phyloP scores from a whole-genome alignment of 306 rosid genomes.

The Quercus robur region DNA sequence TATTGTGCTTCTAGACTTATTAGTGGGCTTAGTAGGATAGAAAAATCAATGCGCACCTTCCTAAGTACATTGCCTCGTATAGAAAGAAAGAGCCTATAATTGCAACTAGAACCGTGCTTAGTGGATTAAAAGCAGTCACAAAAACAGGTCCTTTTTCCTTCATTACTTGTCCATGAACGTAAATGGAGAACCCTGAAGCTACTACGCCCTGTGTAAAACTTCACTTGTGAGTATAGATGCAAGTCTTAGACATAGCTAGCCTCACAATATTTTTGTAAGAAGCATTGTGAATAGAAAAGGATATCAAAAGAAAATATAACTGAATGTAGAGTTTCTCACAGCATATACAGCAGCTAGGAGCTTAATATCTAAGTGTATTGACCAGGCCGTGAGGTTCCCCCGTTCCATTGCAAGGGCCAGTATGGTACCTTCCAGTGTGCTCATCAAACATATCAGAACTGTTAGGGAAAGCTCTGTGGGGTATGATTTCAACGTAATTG shows the following conservation, averaged over 20 bases:
- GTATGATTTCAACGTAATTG: conserved; percentile 45
- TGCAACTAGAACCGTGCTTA: conserved; percentile 48
- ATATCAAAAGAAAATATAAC: background rate
- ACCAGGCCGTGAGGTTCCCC: conserved; percentile 49
- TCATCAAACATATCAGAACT: conserved; percentile 44
- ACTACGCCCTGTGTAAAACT: conserved; percentile 42
- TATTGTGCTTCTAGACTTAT: no score
- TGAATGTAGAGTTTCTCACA: conserved; percentile 22
- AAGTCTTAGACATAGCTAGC: background rate
- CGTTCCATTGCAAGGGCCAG: conserved; percentile 40
- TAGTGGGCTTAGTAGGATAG: no score
- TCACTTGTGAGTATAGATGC: background rate
- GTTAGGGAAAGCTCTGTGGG: conserved; percentile 54
- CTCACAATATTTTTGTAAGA: background rate
- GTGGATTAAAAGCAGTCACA: conserved; percentile 43
- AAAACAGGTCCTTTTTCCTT: conserved; percentile 56
- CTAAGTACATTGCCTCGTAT: conserved; percentile 35
- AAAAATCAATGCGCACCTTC: conserved; percentile 31
- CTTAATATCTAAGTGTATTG: conserved; percentile 31
- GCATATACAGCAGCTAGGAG: conserved; percentile 38
- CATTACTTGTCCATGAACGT: conserved; percentile 43
- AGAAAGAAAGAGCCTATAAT: conserved; percentile 36
- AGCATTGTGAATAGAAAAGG: background rate
- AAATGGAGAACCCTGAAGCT: conserved; percentile 35
- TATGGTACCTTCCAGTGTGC: conserved; percentile 27